Base-by-base conservation (phyloP, 805 yeast genomes). In the Naumovozyma castellii region DNA sequence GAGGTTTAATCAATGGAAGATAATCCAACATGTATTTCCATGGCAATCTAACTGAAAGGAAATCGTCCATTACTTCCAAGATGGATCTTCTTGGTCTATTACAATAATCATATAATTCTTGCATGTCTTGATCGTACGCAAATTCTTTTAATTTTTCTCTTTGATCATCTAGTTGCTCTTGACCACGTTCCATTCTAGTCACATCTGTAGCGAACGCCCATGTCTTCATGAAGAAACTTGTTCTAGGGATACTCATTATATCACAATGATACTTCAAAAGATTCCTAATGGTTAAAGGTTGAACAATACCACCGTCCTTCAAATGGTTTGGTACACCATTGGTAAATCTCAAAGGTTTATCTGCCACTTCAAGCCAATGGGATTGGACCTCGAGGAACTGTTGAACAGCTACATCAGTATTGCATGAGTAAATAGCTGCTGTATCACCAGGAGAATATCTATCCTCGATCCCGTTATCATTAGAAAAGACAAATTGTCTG, bases 1-100 rank as follows among this genome's bases (percentile, higher is more conserved):
- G 68, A 10, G 96, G 95, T 46, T 78, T 78, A 41, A 92, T 72
- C 1, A 67, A 52, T 3, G 97, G 97, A 46, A 92, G 68, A 17
- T 85, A 61, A 44, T 92, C 97, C 33, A 84, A 67, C 4, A 86
- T 50, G 52, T 82, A 80, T 42, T 76, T 80, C 28, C 84, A 55
- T 1, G 98, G 97, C 20, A 92, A 76, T 36, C 62, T 69, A 32
- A 92, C 67, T 4, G 85, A 73, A 45, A 74, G 77, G 55, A 92
- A 92, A 56, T 92, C 99, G 38, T 76, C 71, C 5, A 92, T 57
- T 0, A 84, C 82, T 57, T 92, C 99, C 17, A 87, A 55, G 3
- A 88, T 72, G 37, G 95, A 86, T 48, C 99, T 62, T 46, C 96
- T 71, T 4, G 97, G 97, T 43, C 97, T 67, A 55, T 86, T 84